Base-by-base conservation (phyloP, 306 rosid species). In the Alnus glutinosa region DNA sequence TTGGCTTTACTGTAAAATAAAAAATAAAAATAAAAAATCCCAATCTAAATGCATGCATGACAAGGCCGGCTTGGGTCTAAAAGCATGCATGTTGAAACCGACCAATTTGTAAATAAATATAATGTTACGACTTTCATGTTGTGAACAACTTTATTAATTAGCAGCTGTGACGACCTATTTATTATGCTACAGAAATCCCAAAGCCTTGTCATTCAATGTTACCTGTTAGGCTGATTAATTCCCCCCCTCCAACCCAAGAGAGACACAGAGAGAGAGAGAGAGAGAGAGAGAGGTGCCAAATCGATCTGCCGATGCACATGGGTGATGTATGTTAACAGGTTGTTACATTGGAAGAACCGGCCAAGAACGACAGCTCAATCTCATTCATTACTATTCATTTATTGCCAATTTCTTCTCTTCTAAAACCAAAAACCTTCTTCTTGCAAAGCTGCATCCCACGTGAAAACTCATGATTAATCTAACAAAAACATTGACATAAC, bases 261-360 rank as follows among this genome's bases (percentile, higher is more conserved):
- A 28, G 39, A 64, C 66, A 23, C 54, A 68, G 61, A 68, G 48
- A 48, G 70, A 37, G 55, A 23, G 49, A 42, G 7, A 42, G 46
- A 42, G 7, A 42, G 44, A 39, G 5, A 39, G 44, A 39, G 44
- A 39, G 44, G 44, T 39, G 44, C 5, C 44, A 0, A 39, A 2
- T 2, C 5, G 5, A 4, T 23, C 28, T 4, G 46, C 16, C 28
- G 50, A 44, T 55, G 76, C 90, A 86, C 86, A 71, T 86, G 92
- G 92, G n/a, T 82, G 85, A 89, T 75, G 89, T 46, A 15, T 10
- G 13, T 54, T 37, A 50, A 51, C 46, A 42, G 55, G 64, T 12
- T 46, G 66, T 46, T 61, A 44, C 69, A 15, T 63, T 62, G 69
- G 52, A 39, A 69, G 64, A 47, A 75, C 2, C 28, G 28, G 2